Percentiles rank a stretch among this genome's conserved stretches.
Conservation (phyloP, 345 rosid species). For the Acer negundo region DNA sequence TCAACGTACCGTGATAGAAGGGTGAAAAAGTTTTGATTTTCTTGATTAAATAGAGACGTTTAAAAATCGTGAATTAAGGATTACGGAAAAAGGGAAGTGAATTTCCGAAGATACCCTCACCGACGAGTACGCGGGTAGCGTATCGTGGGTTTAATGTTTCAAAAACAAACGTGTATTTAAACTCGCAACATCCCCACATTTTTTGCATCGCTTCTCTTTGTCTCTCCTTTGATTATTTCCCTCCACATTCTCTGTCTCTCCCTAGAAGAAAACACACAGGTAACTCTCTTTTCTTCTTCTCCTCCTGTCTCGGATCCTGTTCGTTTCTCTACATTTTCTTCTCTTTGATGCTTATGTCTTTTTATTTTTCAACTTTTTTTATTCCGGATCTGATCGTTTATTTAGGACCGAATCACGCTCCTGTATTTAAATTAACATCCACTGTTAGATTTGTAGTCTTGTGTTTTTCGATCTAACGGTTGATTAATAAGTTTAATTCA, state of each 20-base stretch:
- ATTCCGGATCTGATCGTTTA: not conserved
- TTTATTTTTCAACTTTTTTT: not conserved
- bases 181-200: not conserved
- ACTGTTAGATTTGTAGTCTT: not conserved
- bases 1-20: too few relatives aligned
- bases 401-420: not conserved
- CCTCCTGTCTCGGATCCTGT: not conserved
- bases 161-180: not conserved
- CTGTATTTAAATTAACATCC: not conserved
- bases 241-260: not conserved
- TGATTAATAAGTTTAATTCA: not conserved
- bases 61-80: too few relatives aligned
- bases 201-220: not conserved
- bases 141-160: not conserved
- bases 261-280: not conserved
- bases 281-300: not conserved
- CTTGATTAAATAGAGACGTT: too few relatives aligned
- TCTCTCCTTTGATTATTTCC: not conserved
- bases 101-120: constrained; percentile 6
- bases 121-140: constrained; percentile 7
- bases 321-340: not conserved
- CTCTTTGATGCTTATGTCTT: not conserved
- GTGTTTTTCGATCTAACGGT: not conserved
- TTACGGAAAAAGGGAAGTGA: not conserved
- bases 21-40: too few relatives aligned